Conservation (phyloP, 108 stramenopile genomes). For the Cylindrotheca fusiformis region DNA sequence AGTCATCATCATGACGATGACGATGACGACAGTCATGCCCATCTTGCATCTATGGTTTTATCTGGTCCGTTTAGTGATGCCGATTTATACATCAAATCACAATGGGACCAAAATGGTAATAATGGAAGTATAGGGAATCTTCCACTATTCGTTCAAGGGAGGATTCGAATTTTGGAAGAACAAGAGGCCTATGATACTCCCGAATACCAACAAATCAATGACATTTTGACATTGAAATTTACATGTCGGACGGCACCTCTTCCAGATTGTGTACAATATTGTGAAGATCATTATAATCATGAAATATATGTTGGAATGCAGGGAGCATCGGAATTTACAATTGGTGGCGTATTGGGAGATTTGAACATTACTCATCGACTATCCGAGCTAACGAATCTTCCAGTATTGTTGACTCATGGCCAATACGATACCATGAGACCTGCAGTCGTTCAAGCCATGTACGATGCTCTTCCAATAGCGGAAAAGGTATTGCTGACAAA, state of each 20-base stretch:
- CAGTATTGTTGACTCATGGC: constrained; percentile 43
- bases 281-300: constrained; percentile 13
- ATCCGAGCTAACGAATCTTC: constrained; percentile 28
- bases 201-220: constrained; percentile 39
- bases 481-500: constrained; percentile 29
- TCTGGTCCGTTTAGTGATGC: constrained; percentile 44
- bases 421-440: constrained; percentile 50
- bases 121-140: constrained; percentile 31
- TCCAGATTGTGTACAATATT: no score
- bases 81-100: constrained; percentile 28
- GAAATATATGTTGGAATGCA: constrained; percentile 49
- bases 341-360: constrained; percentile 27
- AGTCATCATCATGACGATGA: no score
- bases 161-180: constrained; percentile 35
- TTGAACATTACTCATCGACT: constrained; percentile 37
- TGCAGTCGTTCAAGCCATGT: constrained; percentile 40
- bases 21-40: no score
- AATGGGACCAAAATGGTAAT: constrained; percentile 33
- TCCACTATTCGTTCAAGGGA: constrained; percentile 37
- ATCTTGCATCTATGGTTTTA: no score
- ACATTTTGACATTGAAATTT: constrained; percentile 28
- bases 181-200: constrained; percentile 17
- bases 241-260: constrained; percentile 30
- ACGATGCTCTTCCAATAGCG: constrained; percentile 10
- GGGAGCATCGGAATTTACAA: constrained; percentile 40